Percentiles rank a stretch among this genome's conserved stretches.
These are phyloP conservation scores for Bryopsis sp. DNA, from an alignment of 139 green algal genomes.

Conservation along the genomic window DNA sequence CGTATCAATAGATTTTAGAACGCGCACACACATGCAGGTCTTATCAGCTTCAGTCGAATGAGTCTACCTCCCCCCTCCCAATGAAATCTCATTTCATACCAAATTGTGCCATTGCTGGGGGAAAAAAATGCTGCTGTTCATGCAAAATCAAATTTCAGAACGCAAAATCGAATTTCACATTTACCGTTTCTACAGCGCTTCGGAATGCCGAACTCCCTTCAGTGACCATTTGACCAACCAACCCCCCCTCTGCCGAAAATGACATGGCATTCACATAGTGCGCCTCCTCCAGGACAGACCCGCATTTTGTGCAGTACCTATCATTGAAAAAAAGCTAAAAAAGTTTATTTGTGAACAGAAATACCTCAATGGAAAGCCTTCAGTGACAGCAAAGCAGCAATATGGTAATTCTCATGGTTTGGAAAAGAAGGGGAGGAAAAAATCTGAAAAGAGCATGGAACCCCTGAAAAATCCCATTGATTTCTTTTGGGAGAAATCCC, in stretches of 20 bases:
- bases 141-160: background rate
- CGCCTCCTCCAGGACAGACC: slow-evolving; percentile 2
- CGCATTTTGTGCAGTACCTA: slow-evolving; percentile 4
- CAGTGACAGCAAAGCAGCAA: background rate
- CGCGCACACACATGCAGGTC: background rate
- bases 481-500: background rate
- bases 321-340: too few species aligned
- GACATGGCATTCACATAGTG: background rate
- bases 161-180: background rate
- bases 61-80: background rate
- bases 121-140: too few species aligned
- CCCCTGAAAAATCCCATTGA: background rate
- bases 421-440: background rate
- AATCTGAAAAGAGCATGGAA: background rate
- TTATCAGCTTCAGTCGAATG: background rate
- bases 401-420: background rate
- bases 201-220: background rate
- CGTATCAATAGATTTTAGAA: too few species aligned
- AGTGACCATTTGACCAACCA: slow-evolving; percentile 8
- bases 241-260: slow-evolving; percentile 6
- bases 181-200: background rate
- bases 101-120: too few species aligned
- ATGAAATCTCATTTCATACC: background rate
- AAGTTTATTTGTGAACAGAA: too few species aligned
- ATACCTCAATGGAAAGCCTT: too few species aligned